Evolutionary conservation across 257 asterid genomes (phyloP).

Genomic region (Leptodermis oblonga): DNA sequence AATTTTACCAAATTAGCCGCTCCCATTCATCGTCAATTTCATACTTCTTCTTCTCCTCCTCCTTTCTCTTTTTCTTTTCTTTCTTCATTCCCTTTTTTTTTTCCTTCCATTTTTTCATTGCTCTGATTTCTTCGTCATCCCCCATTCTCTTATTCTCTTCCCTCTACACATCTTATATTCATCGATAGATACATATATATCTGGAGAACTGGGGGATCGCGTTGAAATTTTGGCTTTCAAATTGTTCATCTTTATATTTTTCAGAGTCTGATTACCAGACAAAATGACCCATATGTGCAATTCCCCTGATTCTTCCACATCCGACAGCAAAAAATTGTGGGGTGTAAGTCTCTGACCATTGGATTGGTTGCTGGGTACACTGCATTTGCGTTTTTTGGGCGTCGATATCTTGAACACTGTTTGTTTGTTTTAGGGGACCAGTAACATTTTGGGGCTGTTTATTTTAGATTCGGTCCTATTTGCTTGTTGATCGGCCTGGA

Average conservation of each 20-base stretch:
- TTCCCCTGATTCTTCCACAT: neutral
- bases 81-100: neutral
- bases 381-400: neutral
- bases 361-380: neutral
- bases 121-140: constrained; percentile 18
- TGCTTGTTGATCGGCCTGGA: neutral
- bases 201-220: constrained; percentile 17
- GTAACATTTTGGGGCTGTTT: neutral
- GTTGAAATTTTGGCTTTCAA: neutral
- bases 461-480: neutral
- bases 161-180: no score
- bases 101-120: neutral
- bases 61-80: neutral
- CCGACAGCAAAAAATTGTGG: neutral
- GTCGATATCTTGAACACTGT: neutral
- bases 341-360: neutral
- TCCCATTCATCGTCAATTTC: constrained; percentile 12
- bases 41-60: neutral
- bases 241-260: no score
- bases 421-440: neutral
- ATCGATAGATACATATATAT: neutral
- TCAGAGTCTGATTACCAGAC: no score
- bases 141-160: constrained; percentile 19
- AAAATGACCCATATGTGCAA: neutral
- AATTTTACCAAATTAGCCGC: constrained; percentile 9